Evolutionary conservation across 305 asterid genomes (phyloP).

Genomic region (Solanum aculeatissimum): DNA sequence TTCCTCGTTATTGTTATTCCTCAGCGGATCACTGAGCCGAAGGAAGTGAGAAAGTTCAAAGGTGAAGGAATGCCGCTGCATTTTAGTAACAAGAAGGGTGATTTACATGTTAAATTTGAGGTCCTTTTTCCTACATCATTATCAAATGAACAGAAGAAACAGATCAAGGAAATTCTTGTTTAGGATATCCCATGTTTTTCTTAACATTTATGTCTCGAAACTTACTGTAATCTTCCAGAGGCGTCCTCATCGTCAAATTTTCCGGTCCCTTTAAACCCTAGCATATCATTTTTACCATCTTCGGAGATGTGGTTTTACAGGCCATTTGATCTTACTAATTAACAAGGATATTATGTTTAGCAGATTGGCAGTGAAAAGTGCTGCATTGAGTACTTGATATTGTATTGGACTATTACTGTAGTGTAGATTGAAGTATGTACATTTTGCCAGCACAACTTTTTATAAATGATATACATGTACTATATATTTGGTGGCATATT

Average conservation of each 20-base stretch:
- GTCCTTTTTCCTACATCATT: constrained; percentile 73
- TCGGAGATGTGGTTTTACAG: not conserved
- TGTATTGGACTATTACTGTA: not conserved
- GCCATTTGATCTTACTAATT: not conserved
- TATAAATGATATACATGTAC: not conserved
- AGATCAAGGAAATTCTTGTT: constrained; percentile 60
- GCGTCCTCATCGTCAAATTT: not conserved
- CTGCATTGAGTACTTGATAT: not conserved
- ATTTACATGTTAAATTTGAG: constrained; percentile 67
- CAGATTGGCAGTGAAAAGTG: not conserved
- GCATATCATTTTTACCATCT: not conserved
- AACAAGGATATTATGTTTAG: not conserved
- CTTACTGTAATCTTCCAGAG: not conserved
- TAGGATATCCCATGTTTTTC: constrained; percentile 10
- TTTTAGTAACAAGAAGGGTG: constrained; percentile 80
- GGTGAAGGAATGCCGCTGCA: constrained; percentile 94
- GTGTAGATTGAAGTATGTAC: not conserved
- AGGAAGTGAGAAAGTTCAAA: constrained; percentile 74
- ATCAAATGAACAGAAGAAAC: constrained; percentile 64
- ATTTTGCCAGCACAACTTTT: not conserved
- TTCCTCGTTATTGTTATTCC: not conserved
- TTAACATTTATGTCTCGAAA: not conserved
- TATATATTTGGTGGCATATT: not conserved
- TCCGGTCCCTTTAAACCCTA: too few species aligned
- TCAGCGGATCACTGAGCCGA: constrained; percentile 79